Percentiles rank a stretch among this genome's conserved stretches.
phyloP scores from a whole-genome alignment of 352 stramenopile genomes.

The Pythium sukuiense region DNA sequence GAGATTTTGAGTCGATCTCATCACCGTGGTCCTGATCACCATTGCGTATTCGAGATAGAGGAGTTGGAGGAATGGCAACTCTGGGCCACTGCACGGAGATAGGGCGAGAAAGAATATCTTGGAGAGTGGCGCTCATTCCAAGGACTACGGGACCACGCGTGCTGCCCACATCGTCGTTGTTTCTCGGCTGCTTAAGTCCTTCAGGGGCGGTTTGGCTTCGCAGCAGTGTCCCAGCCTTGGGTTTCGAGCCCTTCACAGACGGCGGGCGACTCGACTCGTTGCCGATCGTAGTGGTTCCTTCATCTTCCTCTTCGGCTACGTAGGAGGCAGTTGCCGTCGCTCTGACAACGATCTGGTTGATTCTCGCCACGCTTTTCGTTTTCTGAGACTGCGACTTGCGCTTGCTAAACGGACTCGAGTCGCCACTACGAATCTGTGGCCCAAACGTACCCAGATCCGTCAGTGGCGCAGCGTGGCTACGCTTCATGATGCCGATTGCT shows the following conservation, averaged over 20 bases:
- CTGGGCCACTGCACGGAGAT: neutral
- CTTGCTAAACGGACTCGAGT: neutral
- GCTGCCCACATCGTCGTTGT: too few species aligned
- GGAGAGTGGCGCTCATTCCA: too few species aligned
- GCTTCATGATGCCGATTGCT: neutral
- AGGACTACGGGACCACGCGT: too few species aligned
- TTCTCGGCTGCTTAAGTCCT: conserved; percentile 2
- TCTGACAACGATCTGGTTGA: conserved; percentile 19
- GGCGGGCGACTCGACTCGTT: neutral
- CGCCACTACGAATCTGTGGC: neutral
- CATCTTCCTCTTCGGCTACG: neutral
- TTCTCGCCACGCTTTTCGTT: neutral
- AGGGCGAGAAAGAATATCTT: too few species aligned
- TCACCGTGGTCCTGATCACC: neutral
- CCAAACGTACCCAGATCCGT: neutral
- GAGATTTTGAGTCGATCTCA: neutral
- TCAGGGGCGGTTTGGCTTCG: conserved; percentile 22
- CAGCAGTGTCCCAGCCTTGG: neutral
- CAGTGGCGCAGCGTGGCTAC: neutral
- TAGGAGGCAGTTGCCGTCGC: neutral
- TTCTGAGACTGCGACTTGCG: neutral
- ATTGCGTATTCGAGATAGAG: neutral
- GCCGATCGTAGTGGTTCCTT: neutral
- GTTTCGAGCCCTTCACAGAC: neutral
- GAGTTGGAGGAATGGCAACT: neutral